Evolutionary conservation across 2,329 filamentous ascomycete species (phyloP).

Genomic region (Purpureocillium takamizusanense): DNA sequence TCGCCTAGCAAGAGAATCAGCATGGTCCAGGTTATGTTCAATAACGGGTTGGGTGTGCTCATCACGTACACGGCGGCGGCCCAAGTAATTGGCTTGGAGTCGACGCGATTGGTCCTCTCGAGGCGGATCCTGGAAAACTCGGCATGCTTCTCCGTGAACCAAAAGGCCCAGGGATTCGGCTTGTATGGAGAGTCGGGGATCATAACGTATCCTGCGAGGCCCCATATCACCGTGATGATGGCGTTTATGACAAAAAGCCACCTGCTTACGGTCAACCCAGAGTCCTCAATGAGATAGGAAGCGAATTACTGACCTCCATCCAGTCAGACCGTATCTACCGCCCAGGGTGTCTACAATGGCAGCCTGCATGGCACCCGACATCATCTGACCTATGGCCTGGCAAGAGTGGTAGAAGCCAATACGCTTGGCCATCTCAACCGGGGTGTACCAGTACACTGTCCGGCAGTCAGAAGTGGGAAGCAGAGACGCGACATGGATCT

Average conservation of each 20-base stretch:
- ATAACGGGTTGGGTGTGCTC: neutral
- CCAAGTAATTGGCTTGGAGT: constrained; percentile 16
- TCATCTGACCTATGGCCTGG: constrained; percentile 29
- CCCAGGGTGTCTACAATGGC: constrained; percentile 29
- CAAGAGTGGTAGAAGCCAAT: constrained; percentile 33
- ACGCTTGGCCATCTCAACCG: constrained; percentile 28
- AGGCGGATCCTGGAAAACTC: constrained; percentile 19
- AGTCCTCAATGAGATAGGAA: neutral
- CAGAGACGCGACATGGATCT: neutral
- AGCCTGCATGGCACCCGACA: constrained; percentile 33
- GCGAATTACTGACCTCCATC: constrained; percentile 24
- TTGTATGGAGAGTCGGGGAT: constrained; percentile 24
- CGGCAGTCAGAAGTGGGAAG: neutral
- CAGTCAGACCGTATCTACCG: constrained; percentile 24
- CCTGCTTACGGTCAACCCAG: neutral
- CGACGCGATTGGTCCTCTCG: constrained; percentile 9
- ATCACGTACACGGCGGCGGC: constrained; percentile 11
- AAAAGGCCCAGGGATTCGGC: constrained; percentile 16
- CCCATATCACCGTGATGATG: constrained; percentile 22
- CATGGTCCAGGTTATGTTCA: neutral
- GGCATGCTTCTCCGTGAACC: constrained; percentile 17
- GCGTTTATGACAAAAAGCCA: constrained; percentile 38
- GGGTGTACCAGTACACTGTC: constrained; percentile 29
- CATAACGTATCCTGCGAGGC: constrained; percentile 21
- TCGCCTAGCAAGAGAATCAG: constrained; percentile 1